Evolutionary conservation across 495 filamentous ascomycete species (phyloP).

Genomic region (Annulohypoxylon maeteangense): DNA sequence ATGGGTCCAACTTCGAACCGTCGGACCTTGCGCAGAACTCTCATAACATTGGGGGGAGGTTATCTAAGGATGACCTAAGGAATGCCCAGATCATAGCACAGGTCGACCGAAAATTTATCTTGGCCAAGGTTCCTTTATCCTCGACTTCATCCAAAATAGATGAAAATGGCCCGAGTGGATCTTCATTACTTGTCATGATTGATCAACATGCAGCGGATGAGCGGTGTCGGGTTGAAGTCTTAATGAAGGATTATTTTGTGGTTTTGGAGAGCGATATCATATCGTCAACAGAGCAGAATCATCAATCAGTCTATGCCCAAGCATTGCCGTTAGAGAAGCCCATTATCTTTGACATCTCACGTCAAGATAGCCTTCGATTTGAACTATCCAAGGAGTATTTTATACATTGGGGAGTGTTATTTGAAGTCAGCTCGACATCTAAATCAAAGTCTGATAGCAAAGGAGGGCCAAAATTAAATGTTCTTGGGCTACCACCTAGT

Average conservation of each 20-base stretch:
- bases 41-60: conserved; percentile 57
- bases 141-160: conserved; percentile 6
- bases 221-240: conserved; percentile 78
- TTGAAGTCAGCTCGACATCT: conserved; percentile 49
- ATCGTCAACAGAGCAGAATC: conserved; percentile 17
- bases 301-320: conserved; percentile 18
- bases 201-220: conserved; percentile 98
- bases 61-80: conserved; percentile 74
- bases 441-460: neutral
- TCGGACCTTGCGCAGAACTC: conserved; percentile 32
- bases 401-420: conserved; percentile 76
- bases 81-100: conserved; percentile 77
- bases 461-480: conserved; percentile 50
- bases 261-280: neutral
- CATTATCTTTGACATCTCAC: conserved; percentile 69
- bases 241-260: conserved; percentile 61
- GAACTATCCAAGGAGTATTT: conserved; percentile 66
- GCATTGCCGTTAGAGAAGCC: conserved; percentile 58
- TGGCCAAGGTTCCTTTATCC: conserved; percentile 65
- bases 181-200: conserved; percentile 72
- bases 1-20: conserved; percentile 39
- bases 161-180: neutral
- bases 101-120: conserved; percentile 90
- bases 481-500: conserved; percentile 70
- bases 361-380: conserved; percentile 68